Evolutionary conservation across 345 rosid species (phyloP).

Genomic region (Raphanus raphanistrum): DNA sequence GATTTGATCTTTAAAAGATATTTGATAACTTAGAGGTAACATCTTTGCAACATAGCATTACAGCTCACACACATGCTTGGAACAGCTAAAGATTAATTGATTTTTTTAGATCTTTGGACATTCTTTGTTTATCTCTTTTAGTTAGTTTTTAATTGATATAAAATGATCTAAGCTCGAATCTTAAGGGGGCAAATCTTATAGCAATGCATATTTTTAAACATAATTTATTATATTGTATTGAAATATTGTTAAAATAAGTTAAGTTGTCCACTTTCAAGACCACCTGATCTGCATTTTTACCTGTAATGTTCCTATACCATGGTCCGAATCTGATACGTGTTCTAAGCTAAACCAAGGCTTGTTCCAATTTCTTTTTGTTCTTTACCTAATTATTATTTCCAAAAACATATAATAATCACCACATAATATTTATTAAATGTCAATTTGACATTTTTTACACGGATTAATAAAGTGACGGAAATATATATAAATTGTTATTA

Average conservation of each 20-base stretch:
- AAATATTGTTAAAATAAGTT: neutral
- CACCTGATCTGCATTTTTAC: conserved; percentile 37
- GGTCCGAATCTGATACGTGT: conserved; percentile 27
- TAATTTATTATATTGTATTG: conserved; percentile 9
- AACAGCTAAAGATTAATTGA: conserved; percentile 23
- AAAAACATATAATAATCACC: neutral
- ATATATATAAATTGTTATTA: too few relatives aligned
- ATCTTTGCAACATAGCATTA: conserved; percentile 26
- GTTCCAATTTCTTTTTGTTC: neutral
- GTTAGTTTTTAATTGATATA: neutral
- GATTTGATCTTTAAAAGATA: neutral
- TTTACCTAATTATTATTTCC: neutral
- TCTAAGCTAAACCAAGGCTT: conserved; percentile 12
- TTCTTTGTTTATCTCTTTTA: conserved; percentile 15
- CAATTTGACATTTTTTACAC: too few relatives aligned
- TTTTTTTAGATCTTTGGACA: neutral
- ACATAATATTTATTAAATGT: neutral
- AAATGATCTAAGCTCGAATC: conserved; percentile 32
- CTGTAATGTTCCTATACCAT: conserved; percentile 36
- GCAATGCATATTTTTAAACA: conserved; percentile 32
- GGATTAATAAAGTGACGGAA: too few relatives aligned
- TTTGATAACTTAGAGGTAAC: conserved; percentile 14
- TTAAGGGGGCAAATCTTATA: conserved; percentile 35
- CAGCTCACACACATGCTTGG: conserved; percentile 38
- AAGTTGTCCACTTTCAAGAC: conserved; percentile 39